Evolutionary conservation across 1,284 basidiomycete genomes (phyloP).

Genomic region (Anthracocystis setariae): DNA sequence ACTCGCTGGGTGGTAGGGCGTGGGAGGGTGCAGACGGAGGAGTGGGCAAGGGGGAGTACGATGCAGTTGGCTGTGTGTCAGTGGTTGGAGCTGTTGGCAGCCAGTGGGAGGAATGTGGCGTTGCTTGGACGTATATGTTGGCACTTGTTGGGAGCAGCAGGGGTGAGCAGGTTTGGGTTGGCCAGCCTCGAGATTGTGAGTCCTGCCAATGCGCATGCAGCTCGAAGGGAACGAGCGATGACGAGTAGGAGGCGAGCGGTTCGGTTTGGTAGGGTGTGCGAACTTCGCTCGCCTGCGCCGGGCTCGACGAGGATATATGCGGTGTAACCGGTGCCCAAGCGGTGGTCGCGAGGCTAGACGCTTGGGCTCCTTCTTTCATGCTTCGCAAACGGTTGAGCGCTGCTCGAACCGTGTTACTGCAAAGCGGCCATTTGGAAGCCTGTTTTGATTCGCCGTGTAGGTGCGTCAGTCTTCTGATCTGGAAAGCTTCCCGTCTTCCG

Average conservation of each 20-base stretch:
- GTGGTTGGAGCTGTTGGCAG: not conserved
- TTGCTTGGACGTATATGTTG: not conserved
- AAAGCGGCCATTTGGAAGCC: slow-evolving; percentile 18
- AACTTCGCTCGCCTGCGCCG: slow-evolving; percentile 1
- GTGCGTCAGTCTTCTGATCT: not conserved
- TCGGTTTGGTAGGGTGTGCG: not conserved
- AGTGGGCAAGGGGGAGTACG: too few species aligned
- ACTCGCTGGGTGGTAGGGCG: too few species aligned
- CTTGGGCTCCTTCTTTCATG: not conserved
- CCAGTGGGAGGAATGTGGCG: not conserved
- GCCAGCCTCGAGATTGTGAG: not conserved
- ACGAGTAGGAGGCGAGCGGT: not conserved
- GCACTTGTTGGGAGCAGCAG: not conserved
- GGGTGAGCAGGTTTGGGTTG: not conserved
- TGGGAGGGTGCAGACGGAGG: not conserved
- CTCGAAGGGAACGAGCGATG: not conserved
- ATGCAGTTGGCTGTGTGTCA: not conserved
- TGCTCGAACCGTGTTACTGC: slow-evolving; percentile 4
- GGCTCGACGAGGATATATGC: slow-evolving; percentile 10
- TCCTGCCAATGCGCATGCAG: not conserved
- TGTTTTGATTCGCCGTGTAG: not conserved
- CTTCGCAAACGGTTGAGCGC: slow-evolving; percentile 7
- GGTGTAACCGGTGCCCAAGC: slow-evolving; percentile 8
- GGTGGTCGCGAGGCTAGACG: slow-evolving; percentile 14
- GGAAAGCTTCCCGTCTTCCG: too few species aligned